Evolutionary conservation across 192 early-diverging fungal species (phyloP), one percentile per base, ranked within the genome.

Genomic region (Gaertneriomyces semiglobifer): DNA sequence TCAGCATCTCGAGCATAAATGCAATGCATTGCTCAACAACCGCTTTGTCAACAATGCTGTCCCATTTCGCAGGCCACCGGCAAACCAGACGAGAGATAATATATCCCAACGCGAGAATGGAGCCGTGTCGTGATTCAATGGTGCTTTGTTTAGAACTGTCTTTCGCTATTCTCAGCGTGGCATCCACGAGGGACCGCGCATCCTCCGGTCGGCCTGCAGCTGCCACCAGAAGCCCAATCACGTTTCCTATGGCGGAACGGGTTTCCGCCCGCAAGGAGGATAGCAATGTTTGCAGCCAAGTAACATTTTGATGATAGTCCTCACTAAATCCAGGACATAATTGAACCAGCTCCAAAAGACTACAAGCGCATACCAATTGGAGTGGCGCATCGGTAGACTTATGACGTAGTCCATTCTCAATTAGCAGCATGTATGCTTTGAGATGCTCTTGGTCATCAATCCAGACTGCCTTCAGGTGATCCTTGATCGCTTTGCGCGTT

Each of bases 191-290:
- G n/a, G 52, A 33, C 10, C 59, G 48, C 5, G 65, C 54, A 39
- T 79, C 66, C 16, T 59, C 73, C 1, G 51, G 64, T 73, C 74
- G 25, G 84, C 40, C 12, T 82, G 75, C 25, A 44, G 61, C 62
- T 40, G 88, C 91, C 14, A 81, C 76, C 6, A 92, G 77, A n/a
- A 92, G 83, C 40, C 88, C 90, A 39, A 91, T 77, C 9, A 91
- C 78, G 58, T 87, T 86, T 0, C 88, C 84, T 74, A 89, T 88
- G 18, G 81, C 73, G 7, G 55, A 68, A 47, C 89, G 73, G 4
- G 90, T 85, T 48, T 92, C 90, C 6, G 77, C 48, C 53, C 87
- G 88, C 7, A 78, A 63, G 0, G 86, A 85, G 0, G n/a, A 53
- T 14, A 67, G 50, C 25, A 58, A 56, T 0, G 50, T 61, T 60